Base-by-base conservation (phyloP, 306 rosid genomes). In the Hippophae tibetana region DNA sequence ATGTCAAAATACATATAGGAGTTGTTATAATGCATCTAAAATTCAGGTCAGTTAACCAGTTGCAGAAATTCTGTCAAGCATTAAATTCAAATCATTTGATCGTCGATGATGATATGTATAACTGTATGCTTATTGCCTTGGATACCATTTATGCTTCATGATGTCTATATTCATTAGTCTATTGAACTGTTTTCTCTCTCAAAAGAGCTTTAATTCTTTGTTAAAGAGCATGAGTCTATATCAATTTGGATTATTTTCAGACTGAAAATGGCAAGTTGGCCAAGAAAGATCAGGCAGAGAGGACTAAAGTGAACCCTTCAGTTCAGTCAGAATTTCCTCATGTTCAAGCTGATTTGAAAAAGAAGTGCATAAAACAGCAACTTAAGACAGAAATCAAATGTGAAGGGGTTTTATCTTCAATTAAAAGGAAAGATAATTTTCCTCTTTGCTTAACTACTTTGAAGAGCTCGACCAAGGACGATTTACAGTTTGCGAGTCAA, bases 11-110 rank as follows among this genome's bases (percentile, higher is more conserved):
- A 66, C 81, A 23, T 61, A 75, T n/a, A 47, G 44, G 54, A 80
- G 72, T 57, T 78, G 79, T 69, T 72, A 70, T 67, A 71, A 74
- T 69, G 74, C 81, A 48, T 26, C 85, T 62, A 85, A 74, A 76
- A 47, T 62, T 73, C 87, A 79, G 98, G 98, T 90, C 43, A 60
- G 27, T 63, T 27, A 31, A 31, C 38, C 5, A 4, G 38, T 31
- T 31, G 38, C 38, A 31, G 38, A 31, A 31, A 31, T 31, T 31
- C 38, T 31, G 38, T 31, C 38, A 31, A 31, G 5, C 38, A 31
- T 31, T 31, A 31, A 18, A 31, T 31, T 31, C 5, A 31, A 31
- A 31, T 31, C 3, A 31, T 31, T 31, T 31, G 38, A 31, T 31
- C 5, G 38, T 31, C 5, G 2, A 31, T 31, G 38, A 31, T 31